A percentile compares a stretch with the other conserved stretches of the same genome.
Conservation (phyloP, 2,329 filamentous ascomycete species). For the Trichoderma aggressivum region DNA sequence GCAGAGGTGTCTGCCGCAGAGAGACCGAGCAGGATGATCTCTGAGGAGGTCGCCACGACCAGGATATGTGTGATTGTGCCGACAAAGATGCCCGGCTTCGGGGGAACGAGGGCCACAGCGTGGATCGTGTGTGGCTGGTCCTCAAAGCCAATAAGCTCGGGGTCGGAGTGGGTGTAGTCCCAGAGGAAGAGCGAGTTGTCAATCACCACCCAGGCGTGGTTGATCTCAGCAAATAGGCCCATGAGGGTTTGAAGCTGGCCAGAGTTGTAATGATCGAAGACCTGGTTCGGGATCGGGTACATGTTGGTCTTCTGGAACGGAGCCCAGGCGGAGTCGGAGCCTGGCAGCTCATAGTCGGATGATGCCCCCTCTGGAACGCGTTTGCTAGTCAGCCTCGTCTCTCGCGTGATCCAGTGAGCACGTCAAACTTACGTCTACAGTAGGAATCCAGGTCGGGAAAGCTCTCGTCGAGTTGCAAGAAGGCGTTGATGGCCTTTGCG, state of each 20-base stretch:
- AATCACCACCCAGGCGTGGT: constrained; percentile 92
- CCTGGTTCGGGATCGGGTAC: constrained; percentile 85
- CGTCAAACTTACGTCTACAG: constrained; percentile 67
- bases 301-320: constrained; percentile 85
- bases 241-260: constrained; percentile 87
- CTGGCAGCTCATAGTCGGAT: constrained; percentile 82
- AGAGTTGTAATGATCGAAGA: constrained; percentile 89
- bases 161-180: constrained; percentile 94
- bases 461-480: constrained; percentile 69
- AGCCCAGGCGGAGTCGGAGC: constrained; percentile 67
- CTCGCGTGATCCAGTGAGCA: background rate
- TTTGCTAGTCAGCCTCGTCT: constrained; percentile 26
- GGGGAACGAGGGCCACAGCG: constrained; percentile 81
- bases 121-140: constrained; percentile 86
- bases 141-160: constrained; percentile 88
- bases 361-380: constrained; percentile 72
- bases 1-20: constrained; percentile 62
- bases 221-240: constrained; percentile 91
- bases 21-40: constrained; percentile 87
- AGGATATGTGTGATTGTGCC: constrained; percentile 81
- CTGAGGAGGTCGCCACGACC: constrained; percentile 79
- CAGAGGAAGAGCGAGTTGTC: constrained; percentile 95
- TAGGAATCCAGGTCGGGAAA: constrained; percentile 91
- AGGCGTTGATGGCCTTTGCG: constrained; percentile 76
- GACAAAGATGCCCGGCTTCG: constrained; percentile 84